Conservation (phyloP, 257 asterid genomes). For the Scutellaria galericulata region DNA sequence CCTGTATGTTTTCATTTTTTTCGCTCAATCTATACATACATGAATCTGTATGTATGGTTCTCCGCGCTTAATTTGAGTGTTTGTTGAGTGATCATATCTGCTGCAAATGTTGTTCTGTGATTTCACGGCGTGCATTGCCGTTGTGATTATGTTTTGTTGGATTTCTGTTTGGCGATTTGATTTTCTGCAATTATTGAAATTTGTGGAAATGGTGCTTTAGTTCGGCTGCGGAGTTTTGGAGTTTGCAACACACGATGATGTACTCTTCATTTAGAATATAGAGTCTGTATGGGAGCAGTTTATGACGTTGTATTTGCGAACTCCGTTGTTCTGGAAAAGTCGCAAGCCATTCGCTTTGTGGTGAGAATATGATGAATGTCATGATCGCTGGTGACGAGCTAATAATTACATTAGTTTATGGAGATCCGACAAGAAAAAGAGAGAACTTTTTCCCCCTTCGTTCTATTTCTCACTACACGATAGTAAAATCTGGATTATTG, state of each 20-base stretch:
- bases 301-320: not conserved
- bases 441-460: not conserved
- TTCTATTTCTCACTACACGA: not conserved
- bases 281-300: not conserved
- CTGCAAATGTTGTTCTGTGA: constrained; percentile 12
- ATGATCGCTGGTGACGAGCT: not conserved
- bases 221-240: not conserved
- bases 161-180: constrained; percentile 21
- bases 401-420: not conserved
- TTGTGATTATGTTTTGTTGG: constrained; percentile 24
- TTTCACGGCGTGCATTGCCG: constrained; percentile 19
- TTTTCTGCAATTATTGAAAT: not conserved
- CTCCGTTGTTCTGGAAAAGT: not conserved
- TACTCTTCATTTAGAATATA: not conserved
- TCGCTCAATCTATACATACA: not conserved
- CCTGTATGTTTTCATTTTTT: constrained; percentile 41
- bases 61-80: constrained; percentile 10
- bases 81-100: constrained; percentile 23
- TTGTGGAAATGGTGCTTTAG: constrained; percentile 13
- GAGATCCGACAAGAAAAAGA: no score
- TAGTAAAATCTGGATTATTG: not conserved
- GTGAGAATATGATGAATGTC: not conserved
- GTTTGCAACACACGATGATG: not conserved
- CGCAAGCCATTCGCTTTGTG: not conserved
- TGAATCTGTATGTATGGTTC: constrained; percentile 24